phyloP scores from a whole-genome alignment of 2,329 filamentous ascomycete species.

The Phoma sp. region DNA sequence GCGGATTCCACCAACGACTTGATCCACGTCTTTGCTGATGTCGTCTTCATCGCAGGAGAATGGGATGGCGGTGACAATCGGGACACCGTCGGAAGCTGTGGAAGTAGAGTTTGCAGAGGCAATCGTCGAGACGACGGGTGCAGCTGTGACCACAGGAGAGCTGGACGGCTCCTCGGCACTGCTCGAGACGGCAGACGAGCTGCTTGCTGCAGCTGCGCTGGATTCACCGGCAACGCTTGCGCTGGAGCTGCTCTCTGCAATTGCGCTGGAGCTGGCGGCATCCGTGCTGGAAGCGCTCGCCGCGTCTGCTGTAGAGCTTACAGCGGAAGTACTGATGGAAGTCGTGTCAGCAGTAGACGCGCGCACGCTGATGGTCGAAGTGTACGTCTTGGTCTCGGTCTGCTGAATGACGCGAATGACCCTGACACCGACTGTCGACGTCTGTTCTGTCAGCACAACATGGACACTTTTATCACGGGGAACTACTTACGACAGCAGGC shows the following conservation, averaged over 20 bases:
- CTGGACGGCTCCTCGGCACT: neutral
- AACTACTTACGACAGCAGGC: slow-evolving; percentile 32
- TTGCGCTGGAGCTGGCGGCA: neutral
- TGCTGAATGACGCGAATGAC: slow-evolving; percentile 11
- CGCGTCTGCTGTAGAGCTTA: slow-evolving; percentile 1
- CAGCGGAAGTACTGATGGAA: neutral
- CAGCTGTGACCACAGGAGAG: neutral
- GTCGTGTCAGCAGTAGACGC: neutral
- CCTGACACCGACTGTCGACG: slow-evolving; percentile 26
- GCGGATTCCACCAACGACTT: slow-evolving; percentile 31
- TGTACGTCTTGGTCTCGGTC: slow-evolving; percentile 21
- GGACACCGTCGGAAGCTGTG: neutral
- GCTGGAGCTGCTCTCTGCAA: neutral
- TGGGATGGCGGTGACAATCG: slow-evolving; percentile 33
- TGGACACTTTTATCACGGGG: neutral
- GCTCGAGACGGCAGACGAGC: neutral
- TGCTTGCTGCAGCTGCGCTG: slow-evolving; percentile 1
- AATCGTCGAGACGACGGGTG: neutral
- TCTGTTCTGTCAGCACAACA: slow-evolving; percentile 14
- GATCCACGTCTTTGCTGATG: slow-evolving; percentile 26
- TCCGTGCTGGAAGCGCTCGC: too few relatives aligned
- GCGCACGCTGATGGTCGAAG: slow-evolving; percentile 13
- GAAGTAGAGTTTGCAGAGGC: neutral
- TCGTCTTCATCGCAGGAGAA: slow-evolving; percentile 32
- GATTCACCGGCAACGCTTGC: neutral